Base-by-base conservation (phyloP, 2,329 filamentous ascomycete genomes). In the Colletotrichum nymphaeae region DNA sequence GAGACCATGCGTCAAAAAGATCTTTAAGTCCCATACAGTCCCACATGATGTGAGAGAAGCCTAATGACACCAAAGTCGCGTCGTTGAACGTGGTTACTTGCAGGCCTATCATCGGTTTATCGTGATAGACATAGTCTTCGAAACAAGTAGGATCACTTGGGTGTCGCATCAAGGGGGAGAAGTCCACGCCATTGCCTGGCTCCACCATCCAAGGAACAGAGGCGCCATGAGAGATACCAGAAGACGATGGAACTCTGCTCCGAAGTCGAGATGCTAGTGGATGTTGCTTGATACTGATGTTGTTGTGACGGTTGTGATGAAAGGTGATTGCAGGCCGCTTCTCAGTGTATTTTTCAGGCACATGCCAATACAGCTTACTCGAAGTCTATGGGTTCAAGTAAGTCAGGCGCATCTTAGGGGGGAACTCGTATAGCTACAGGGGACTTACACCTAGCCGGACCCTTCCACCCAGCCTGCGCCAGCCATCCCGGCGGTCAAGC, bases 31-130 rank as follows among this genome's bases (percentile, higher is more conserved):
- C 86, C 74, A 85, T 80, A 3, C 80, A 83, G 76, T 88, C 86
- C 68, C 82, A 80, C 1, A 84, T 73, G 0, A 81, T 82, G 74
- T 88, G 86, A n/a, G 82, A 79, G 79, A 81, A 86, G 22, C 80
- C 78, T 1, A 88, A 68, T 0, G 80, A 80, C 4, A 87, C 78
- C 0, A 88, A 75, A 0, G 86, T 88, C 6, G 80, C 80, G 74
- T 88, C 82, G 1, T 74, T 76, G 76, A 88, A 88, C 0, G 82
- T 81, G 5, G 84, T 81, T 30, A 88, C 79, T 60, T 85, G 84
- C 5, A 88, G 77, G 1, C 81, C 81, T 1, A 88, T 76, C 74
- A 84, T 82, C 0, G 85, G 85, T 19, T 67, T 75, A 74, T 87
- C 85, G 5, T 76, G 57, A 35, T 75, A 74, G 0, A 86, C 65